A percentile compares a stretch with the other conserved stretches of the same genome.
Evolutionary conservation across 208 protist genomes (phyloP).

Genomic region (Porcisia hertigi): DNA sequence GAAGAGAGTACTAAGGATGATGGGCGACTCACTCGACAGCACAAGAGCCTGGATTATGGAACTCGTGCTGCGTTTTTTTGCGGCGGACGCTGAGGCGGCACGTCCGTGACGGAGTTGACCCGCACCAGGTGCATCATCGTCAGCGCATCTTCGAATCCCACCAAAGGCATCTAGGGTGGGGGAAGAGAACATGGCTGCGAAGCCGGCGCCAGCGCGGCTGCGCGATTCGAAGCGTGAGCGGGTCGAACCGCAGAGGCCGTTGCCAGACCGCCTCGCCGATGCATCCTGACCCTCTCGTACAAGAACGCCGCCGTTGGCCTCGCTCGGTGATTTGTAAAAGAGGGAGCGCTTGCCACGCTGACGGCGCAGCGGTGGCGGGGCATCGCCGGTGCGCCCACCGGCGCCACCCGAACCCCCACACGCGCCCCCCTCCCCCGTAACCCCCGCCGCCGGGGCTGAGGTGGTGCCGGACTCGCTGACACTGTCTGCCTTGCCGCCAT

Average conservation of each 20-base stretch:
- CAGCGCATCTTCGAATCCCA: neutral
- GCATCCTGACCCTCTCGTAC: neutral
- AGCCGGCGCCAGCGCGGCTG: neutral
- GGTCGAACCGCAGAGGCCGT: neutral
- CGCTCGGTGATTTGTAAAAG: conserved; percentile 32
- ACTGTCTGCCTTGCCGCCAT: neutral
- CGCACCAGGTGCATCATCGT: neutral
- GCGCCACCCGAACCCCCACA: conserved; percentile 1
- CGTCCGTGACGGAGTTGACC: neutral
- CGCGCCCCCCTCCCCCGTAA: neutral
- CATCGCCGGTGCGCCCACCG: neutral
- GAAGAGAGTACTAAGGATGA: conserved; percentile 29
- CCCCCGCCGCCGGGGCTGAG: neutral
- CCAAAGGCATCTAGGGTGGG: neutral
- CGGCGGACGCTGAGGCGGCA: conserved; percentile 1
- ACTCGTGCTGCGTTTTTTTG: conserved; percentile 15
- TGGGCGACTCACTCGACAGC: conserved; percentile 18
- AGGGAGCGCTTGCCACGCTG: conserved; percentile 46
- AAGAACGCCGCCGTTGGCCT: conserved; percentile 8
- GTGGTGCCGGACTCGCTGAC: neutral
- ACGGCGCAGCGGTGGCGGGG: conserved; percentile 24
- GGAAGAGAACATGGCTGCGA: neutral
- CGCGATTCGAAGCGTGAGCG: conserved; percentile 9
- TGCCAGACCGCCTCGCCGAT: neutral
- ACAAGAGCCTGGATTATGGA: conserved; percentile 40